Evolutionary conservation across 176 grass and related monocot species (phyloP).

Genomic region (Triticum dicoccoides): DNA sequence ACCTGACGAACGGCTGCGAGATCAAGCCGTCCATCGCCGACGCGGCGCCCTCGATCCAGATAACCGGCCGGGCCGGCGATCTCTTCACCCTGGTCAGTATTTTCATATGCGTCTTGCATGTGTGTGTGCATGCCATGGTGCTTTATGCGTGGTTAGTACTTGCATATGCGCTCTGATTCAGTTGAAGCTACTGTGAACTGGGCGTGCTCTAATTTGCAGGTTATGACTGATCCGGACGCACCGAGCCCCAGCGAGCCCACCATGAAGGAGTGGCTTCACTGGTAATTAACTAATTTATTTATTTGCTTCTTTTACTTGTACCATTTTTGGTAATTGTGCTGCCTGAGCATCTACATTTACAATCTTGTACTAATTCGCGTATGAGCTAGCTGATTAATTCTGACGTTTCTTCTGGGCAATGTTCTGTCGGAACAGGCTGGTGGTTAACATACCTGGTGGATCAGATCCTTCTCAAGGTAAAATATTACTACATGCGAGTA

Average conservation of each 20-base stretch:
- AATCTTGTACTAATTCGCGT: not conserved
- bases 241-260: conserved; percentile 78
- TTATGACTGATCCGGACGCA: conserved; percentile 81
- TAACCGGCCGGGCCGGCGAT: conserved; percentile 39
- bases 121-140: not conserved
- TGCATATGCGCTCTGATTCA: not conserved
- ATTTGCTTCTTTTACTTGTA: too few relatives aligned
- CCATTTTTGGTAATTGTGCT: not conserved
- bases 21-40: conserved; percentile 47
- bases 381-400: conserved; percentile 15
- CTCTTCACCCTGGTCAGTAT: conserved; percentile 64
- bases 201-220: conserved; percentile 10
- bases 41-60: conserved; percentile 37
- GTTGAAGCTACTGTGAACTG: not conserved
- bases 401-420: not conserved
- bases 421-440: conserved; percentile 42
- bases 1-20: conserved; percentile 63
- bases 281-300: conserved; percentile 32
- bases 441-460: conserved; percentile 85
- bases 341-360: not conserved
- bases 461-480: conserved; percentile 80
- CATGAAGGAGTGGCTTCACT: conserved; percentile 80
- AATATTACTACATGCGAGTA: too few relatives aligned
- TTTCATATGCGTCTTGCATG: too few relatives aligned
- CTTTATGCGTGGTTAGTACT: not conserved